Evolutionary conservation across 176 grass and related monocot species (phyloP).

Genomic region (Thinopyrum elongatum): DNA sequence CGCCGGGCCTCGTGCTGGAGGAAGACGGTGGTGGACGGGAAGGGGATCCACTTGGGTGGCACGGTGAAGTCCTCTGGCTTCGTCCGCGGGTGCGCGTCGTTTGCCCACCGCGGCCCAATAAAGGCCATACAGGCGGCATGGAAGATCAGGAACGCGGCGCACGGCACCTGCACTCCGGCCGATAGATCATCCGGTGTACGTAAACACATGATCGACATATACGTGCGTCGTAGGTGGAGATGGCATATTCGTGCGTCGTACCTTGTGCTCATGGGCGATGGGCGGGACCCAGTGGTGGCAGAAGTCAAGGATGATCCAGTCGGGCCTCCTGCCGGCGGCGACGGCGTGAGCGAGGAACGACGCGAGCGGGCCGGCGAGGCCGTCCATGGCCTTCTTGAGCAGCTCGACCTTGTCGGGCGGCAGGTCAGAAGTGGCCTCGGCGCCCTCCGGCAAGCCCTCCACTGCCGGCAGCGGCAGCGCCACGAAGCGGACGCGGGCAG

Average conservation of each 20-base stretch:
- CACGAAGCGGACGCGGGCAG: conserved; percentile 10
- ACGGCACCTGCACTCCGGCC: background rate
- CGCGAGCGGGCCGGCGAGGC: background rate
- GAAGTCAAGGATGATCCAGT: conserved; percentile 52
- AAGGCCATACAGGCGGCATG: background rate
- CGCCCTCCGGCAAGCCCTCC: background rate
- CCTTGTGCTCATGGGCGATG: conserved; percentile 24
- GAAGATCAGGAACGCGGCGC: background rate
- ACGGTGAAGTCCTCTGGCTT: conserved; percentile 19
- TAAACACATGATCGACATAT: no score
- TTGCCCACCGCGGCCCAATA: conserved; percentile 18
- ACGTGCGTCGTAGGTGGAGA: no score
- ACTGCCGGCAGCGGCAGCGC: conserved; percentile 21
- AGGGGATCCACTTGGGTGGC: conserved; percentile 32
- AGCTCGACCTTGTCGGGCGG: background rate
- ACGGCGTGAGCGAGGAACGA: background rate
- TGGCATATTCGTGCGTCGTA: background rate
- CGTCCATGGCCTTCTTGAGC: conserved; percentile 43
- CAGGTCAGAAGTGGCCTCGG: conserved; percentile 40
- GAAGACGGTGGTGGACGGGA: conserved; percentile 21
- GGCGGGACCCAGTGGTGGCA: conserved; percentile 28
- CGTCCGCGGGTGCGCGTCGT: background rate
- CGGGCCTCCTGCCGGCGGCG: background rate
- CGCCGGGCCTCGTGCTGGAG: conserved; percentile 32
- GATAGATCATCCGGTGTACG: no score